phyloP scores from a whole-genome alignment of 768 basidiomycete genomes.

The Mycena polygramma region DNA sequence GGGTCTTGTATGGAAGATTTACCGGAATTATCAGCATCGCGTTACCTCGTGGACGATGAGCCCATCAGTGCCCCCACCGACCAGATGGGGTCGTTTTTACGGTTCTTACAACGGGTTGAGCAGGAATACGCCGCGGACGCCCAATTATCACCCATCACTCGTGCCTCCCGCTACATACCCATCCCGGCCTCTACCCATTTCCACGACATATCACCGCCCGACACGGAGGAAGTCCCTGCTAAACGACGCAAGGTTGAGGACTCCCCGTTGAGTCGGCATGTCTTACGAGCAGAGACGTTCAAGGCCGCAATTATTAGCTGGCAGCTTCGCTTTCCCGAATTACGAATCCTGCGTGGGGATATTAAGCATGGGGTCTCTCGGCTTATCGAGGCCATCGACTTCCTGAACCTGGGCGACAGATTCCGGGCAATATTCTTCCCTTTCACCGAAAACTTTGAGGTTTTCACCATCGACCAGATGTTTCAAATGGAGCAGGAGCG shows the following conservation, averaged over 20 bases:
- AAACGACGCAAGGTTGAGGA: neutral
- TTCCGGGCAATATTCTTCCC: conserved; percentile 6
- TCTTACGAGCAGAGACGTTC: neutral
- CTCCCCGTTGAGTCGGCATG: neutral
- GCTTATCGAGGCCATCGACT: neutral
- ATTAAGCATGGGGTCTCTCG: neutral
- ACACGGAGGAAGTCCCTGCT: neutral
- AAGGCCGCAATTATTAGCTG: neutral
- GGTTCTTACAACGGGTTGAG: too few relatives aligned
- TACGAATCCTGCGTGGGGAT: neutral
- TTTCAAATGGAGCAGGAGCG: neutral
- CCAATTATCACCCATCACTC: neutral
- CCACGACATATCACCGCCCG: too few relatives aligned
- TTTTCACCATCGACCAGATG: neutral
- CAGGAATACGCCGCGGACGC: neutral
- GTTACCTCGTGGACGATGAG: too few relatives aligned
- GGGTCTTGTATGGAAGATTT: too few relatives aligned
- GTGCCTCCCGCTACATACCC: neutral
- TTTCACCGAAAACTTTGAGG: neutral
- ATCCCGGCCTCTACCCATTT: too few relatives aligned
- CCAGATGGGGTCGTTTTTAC: too few relatives aligned
- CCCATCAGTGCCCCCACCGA: too few relatives aligned
- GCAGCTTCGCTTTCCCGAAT: neutral
- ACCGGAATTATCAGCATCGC: too few relatives aligned
- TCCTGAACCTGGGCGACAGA: neutral